Evolutionary conservation across 2,329 filamentous ascomycete species (phyloP).

Genomic region (Blastomyces parvus): DNA sequence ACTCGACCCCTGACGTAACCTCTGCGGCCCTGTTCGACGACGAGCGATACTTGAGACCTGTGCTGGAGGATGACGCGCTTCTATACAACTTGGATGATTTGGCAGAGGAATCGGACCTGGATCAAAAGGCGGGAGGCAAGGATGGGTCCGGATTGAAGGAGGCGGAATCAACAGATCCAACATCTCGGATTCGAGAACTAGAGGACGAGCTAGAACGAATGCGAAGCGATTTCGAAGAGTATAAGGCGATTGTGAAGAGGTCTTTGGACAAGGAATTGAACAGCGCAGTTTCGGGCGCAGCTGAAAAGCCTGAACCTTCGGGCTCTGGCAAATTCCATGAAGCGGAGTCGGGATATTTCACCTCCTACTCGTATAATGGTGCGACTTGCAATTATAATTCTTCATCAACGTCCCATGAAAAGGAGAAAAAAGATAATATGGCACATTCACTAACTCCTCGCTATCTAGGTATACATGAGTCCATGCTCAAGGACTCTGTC

Average conservation of each 20-base stretch:
- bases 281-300: conserved; percentile 28
- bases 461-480: conserved; percentile 74
- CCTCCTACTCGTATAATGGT: conserved; percentile 58
- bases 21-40: conserved; percentile 56
- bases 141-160: conserved; percentile 15
- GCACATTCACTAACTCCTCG: conserved; percentile 10
- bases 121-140: not conserved
- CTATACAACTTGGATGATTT: conserved; percentile 82
- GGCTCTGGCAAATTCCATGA: conserved; percentile 34
- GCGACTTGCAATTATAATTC: not conserved
- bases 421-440: not conserved
- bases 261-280: conserved; percentile 58
- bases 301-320: conserved; percentile 21
- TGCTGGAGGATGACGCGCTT: conserved; percentile 79
- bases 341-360: conserved; percentile 53
- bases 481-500: conserved; percentile 84
- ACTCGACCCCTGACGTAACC: conserved; percentile 47
- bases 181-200: conserved; percentile 48
- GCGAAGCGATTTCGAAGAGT: conserved; percentile 54
- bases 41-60: conserved; percentile 72
- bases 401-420: not conserved
- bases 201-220: conserved; percentile 53
- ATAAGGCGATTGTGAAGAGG: conserved; percentile 55
- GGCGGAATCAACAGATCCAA: conserved; percentile 29
- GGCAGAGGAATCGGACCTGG: conserved; percentile 18